Percentiles rank a stretch among this genome's conserved stretches.
phyloP scores from a whole-genome alignment of 495 filamentous ascomycete genomes.

The Xeromyces bisporus region DNA sequence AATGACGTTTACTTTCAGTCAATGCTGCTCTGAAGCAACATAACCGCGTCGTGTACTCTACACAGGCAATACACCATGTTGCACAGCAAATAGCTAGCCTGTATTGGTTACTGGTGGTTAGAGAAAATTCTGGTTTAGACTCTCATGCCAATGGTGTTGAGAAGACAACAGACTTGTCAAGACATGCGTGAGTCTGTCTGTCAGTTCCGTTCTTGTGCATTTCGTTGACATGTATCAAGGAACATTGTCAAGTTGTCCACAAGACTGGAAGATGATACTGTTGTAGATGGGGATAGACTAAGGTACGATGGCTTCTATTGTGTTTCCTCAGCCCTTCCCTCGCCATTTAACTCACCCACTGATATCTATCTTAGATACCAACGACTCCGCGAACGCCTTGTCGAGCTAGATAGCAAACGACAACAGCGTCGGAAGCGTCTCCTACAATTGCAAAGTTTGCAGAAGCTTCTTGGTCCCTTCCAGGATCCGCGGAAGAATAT shows the following conservation, averaged over 20 bases:
- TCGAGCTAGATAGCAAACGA: conserved; percentile 34
- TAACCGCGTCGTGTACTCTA: conserved; percentile 51
- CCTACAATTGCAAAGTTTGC: conserved; percentile 37
- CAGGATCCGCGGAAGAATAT: conserved; percentile 37
- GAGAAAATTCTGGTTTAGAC: conserved; percentile 27
- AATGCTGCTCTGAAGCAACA: conserved; percentile 55
- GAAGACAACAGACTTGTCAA: conserved; percentile 29
- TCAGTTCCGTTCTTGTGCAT: not conserved
- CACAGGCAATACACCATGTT: conserved; percentile 60
- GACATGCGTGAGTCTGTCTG: conserved; percentile 20
- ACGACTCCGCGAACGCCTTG: conserved; percentile 33
- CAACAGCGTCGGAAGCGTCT: conserved; percentile 36
- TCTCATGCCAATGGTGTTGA: conserved; percentile 19
- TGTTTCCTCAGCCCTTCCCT: conserved; percentile 7
- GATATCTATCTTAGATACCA: conserved; percentile 34
- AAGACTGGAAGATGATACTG: conserved; percentile 15
- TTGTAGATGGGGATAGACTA: conserved; percentile 17
- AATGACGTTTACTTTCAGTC: conserved; percentile 18
- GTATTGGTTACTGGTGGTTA: conserved; percentile 39
- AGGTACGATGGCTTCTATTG: conserved; percentile 11
- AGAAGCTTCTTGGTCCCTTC: conserved; percentile 43
- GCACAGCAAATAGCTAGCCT: conserved; percentile 66
- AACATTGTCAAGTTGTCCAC: conserved; percentile 23
- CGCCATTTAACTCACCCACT: conserved; percentile 13
- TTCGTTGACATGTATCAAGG: conserved; percentile 8